phyloP scores from a whole-genome alignment of 352 stramenopile species.

The Phytopythium boreale region DNA sequence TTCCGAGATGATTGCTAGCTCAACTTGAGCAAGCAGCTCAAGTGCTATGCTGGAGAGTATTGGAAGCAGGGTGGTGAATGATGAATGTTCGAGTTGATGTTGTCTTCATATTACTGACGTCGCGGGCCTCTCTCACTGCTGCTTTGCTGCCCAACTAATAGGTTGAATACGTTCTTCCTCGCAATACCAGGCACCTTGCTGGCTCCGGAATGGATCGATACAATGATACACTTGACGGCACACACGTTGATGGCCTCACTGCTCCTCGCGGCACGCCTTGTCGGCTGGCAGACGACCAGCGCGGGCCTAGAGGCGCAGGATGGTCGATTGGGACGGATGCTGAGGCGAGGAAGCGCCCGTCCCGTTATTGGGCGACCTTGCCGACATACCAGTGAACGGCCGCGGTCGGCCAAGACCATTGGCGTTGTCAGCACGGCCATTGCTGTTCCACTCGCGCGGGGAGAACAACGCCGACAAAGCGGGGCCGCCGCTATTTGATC shows the following conservation, averaged over 20 bases:
- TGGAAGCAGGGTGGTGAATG: not conserved
- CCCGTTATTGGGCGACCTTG: not conserved
- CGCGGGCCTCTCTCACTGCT: not conserved
- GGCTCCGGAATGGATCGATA: not conserved
- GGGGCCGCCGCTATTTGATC: not conserved
- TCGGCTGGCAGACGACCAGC: not conserved
- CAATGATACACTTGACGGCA: not conserved
- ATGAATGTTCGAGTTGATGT: not conserved
- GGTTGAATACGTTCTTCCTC: not conserved
- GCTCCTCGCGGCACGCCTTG: too few species aligned
- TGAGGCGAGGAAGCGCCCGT: not conserved
- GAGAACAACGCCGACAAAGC: not conserved
- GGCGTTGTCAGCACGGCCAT: not conserved
- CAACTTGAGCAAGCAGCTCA: too few species aligned
- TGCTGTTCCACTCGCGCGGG: not conserved
- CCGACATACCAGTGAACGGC: not conserved
- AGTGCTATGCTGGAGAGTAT: too few species aligned
- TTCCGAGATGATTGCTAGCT: not conserved
- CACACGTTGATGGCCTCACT: not conserved
- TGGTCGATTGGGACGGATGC: not conserved
- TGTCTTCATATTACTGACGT: not conserved
- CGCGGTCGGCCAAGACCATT: not conserved
- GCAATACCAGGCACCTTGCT: not conserved
- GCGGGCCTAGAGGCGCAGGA: constrained; percentile 5
- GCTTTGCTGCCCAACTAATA: not conserved